Evolutionary conservation across 495 filamentous ascomycete species (phyloP).

Genomic region (Lasiosphaeris hirsuta): DNA sequence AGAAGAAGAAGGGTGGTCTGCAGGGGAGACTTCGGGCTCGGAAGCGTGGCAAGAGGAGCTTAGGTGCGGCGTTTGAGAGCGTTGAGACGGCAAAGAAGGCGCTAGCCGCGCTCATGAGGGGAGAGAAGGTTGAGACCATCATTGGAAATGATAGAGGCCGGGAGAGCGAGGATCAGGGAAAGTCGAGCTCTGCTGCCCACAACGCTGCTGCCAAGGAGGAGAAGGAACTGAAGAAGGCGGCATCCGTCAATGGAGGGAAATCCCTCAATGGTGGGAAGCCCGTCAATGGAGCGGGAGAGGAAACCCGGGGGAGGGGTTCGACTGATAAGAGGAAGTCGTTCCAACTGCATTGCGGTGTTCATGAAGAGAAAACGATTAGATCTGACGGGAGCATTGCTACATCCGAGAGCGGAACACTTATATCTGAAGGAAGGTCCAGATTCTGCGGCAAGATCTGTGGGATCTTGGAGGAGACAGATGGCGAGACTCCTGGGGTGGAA

Average conservation of each 20-base stretch:
- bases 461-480: background rate
- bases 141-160: slow-evolving; percentile 18
- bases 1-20: slow-evolving; percentile 27
- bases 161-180: slow-evolving; percentile 15
- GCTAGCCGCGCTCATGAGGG: slow-evolving; percentile 36
- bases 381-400: no score
- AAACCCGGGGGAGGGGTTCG: no score
- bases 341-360: no score
- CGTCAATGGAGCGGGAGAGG: background rate
- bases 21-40: slow-evolving; percentile 8
- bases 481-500: background rate
- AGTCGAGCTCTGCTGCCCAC: slow-evolving; percentile 15
- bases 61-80: slow-evolving; percentile 46
- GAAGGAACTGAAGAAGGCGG: slow-evolving; percentile 9
- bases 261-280: background rate
- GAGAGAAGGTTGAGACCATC: slow-evolving; percentile 28
- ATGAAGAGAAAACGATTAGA: no score
- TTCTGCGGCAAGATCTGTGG: background rate
- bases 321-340: no score
- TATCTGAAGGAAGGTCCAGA: no score
- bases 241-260: background rate
- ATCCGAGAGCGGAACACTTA: no score
- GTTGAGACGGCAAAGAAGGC: slow-evolving; percentile 40
- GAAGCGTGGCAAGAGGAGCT: slow-evolving; percentile 26
- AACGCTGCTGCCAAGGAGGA: slow-evolving; percentile 17